A percentile compares a stretch with the other conserved stretches of the same genome.
These are phyloP conservation scores for Fragaria iinumae DNA, from an alignment of 306 rosid genomes.

Conservation along the genomic window DNA sequence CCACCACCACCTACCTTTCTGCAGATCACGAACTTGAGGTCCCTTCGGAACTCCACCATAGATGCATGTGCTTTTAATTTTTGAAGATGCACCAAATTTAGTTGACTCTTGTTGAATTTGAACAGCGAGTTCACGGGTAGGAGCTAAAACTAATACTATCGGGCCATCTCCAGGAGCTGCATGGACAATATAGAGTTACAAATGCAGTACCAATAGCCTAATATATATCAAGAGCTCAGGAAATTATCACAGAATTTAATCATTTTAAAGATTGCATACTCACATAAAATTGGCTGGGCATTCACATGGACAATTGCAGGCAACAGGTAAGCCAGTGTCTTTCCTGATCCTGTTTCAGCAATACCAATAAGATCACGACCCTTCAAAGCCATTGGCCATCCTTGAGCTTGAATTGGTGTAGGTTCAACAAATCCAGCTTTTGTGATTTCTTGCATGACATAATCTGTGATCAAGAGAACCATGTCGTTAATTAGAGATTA, in stretches of 20 bases:
- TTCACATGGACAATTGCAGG: constrained; percentile 98
- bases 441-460: constrained; percentile 79
- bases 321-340: constrained; percentile 90
- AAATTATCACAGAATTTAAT: constrained; percentile 1
- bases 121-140: constrained; percentile 97
- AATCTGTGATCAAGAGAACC: constrained; percentile 46
- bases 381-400: constrained; percentile 99
- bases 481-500: constrained; percentile 17
- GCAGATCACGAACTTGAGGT: constrained; percentile 99
- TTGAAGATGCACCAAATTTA: constrained; percentile 96
- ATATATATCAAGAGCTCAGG: background rate
- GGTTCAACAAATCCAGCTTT: constrained; percentile 95
- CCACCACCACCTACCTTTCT: constrained; percentile 73
- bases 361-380: constrained; percentile 98
- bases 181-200: constrained; percentile 17
- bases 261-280: constrained; percentile 21
- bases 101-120: constrained; percentile 93
- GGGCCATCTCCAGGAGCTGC: constrained; percentile 99
- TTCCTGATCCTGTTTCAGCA: constrained; percentile 99
- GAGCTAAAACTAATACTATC: constrained; percentile 92
- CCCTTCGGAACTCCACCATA: constrained; percentile 99
- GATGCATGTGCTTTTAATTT: constrained; percentile 92
- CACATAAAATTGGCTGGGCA: constrained; percentile 93
- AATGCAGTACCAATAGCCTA: constrained; percentile 3
- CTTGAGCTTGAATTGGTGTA: constrained; percentile 98